These are phyloP conservation scores for Phytophthora colocasiae DNA, from an alignment of 352 stramenopile genomes.

Conservation along the genomic window DNA sequence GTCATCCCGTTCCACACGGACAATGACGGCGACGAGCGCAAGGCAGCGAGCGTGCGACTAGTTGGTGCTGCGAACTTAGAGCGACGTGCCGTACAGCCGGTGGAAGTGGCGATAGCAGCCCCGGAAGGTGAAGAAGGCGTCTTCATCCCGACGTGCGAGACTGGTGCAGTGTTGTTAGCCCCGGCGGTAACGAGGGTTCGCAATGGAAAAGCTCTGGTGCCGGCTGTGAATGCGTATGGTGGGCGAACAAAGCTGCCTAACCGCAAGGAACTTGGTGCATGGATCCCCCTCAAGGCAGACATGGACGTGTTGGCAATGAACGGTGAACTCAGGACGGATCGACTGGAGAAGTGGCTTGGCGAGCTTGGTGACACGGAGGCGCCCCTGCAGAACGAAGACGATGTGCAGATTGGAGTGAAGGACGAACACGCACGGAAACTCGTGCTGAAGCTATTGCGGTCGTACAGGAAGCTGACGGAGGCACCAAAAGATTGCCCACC, in stretches of 20 bases:
- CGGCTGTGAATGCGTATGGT: neutral
- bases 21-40: neutral
- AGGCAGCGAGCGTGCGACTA: neutral
- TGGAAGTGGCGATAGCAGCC: neutral
- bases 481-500: too few relatives aligned
- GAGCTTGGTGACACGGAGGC: neutral
- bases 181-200: neutral
- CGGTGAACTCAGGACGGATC: neutral
- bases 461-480: too few relatives aligned
- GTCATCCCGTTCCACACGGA: neutral
- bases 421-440: too few relatives aligned
- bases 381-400: neutral
- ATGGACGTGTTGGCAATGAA: neutral
- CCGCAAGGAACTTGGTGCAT: neutral
- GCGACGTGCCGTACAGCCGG: neutral
- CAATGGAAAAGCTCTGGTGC: neutral
- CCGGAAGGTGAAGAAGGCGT: conserved; percentile 1
- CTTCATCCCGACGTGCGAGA: neutral
- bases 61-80: neutral
- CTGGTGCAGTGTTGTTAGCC: neutral
- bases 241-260: neutral
- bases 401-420: neutral
- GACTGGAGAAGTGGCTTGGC: too few relatives aligned
- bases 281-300: neutral
- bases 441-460: too few relatives aligned